Conservation (phyloP, 2,329 filamentous ascomycete genomes). For the Trichoderma koningii region DNA sequence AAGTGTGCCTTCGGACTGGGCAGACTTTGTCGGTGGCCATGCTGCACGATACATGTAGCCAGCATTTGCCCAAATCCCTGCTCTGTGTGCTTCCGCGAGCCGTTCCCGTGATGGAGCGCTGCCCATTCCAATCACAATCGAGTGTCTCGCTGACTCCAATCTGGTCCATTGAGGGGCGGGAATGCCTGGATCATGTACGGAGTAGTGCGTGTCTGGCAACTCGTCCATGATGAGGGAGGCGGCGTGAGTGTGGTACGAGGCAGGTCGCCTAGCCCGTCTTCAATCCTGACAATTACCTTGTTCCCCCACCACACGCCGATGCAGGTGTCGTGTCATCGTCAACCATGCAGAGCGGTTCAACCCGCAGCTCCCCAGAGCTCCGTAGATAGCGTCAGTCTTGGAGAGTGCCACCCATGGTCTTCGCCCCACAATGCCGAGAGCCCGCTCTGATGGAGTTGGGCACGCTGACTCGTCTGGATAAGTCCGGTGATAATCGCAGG, state of each 20-base stretch:
- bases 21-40: not conserved
- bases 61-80: not conserved
- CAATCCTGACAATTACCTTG: slow-evolving; percentile 7
- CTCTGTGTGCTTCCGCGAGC: not conserved
- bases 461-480: not conserved
- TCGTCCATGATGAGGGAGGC: not conserved
- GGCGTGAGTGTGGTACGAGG: not conserved
- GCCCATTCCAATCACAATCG: not conserved
- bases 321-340: slow-evolving; percentile 34
- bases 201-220: no score
- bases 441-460: not conserved
- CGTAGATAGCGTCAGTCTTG: slow-evolving; percentile 28
- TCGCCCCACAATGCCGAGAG: slow-evolving; percentile 16
- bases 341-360: slow-evolving; percentile 41
- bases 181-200: not conserved
- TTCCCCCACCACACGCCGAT: slow-evolving; percentile 21
- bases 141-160: not conserved
- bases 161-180: not conserved
- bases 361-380: slow-evolving; percentile 37
- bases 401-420: slow-evolving; percentile 16
- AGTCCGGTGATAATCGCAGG: not conserved
- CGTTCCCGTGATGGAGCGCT: not conserved
- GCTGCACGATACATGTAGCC: not conserved
- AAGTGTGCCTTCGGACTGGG: not conserved
- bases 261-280: slow-evolving; percentile 7